A percentile compares a stretch with the other conserved stretches of the same genome.
Conservation (phyloP, 2,329 filamentous ascomycete species). For the Cryphonectria japonica region DNA sequence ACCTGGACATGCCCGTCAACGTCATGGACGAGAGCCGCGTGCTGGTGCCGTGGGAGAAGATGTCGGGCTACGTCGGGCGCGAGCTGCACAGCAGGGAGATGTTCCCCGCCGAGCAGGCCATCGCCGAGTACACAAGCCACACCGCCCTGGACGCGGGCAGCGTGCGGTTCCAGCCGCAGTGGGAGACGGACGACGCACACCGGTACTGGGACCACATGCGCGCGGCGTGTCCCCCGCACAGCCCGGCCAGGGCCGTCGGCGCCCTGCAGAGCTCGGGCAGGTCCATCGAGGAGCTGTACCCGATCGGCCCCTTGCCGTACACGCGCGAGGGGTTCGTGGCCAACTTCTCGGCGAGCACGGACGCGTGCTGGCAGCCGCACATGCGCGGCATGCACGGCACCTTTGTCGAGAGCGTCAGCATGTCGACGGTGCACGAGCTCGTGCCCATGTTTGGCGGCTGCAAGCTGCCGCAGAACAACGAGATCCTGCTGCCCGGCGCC, state of each 20-base stretch:
- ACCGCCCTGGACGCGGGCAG: constrained; percentile 39
- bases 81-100: constrained; percentile 51
- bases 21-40: constrained; percentile 65
- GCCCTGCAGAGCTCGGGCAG: constrained; percentile 42
- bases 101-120: constrained; percentile 47
- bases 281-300: constrained; percentile 28
- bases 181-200: constrained; percentile 51
- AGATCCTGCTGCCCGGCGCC: constrained; percentile 64
- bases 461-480: constrained; percentile 63
- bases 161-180: constrained; percentile 48
- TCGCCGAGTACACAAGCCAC: constrained; percentile 48
- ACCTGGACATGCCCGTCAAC: constrained; percentile 71
- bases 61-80: constrained; percentile 52
- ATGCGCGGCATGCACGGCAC: constrained; percentile 54
- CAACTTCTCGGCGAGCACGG: constrained; percentile 59
- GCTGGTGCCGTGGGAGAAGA: constrained; percentile 60
- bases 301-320: constrained; percentile 34
- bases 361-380: constrained; percentile 60
- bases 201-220: constrained; percentile 63
- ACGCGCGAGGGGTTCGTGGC: constrained; percentile 50
- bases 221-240: constrained; percentile 60
- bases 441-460: constrained; percentile 63
- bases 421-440: constrained; percentile 54
- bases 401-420: constrained; percentile 54
- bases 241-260: constrained; percentile 46